Conservation (phyloP, 2,329 filamentous ascomycete species). For the Clonostachys chloroleuca region DNA sequence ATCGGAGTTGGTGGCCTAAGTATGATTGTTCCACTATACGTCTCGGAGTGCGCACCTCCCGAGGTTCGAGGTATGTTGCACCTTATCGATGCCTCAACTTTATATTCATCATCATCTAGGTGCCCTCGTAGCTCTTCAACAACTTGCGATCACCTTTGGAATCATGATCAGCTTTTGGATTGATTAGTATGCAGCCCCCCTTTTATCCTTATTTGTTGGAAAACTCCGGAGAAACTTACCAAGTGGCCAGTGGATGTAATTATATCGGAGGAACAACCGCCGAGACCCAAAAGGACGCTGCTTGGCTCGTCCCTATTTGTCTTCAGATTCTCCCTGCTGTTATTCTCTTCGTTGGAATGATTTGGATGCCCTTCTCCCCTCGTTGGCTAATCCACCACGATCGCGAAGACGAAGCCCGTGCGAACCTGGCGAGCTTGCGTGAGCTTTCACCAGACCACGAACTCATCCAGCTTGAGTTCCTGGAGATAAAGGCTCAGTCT, state of each 20-base stretch:
- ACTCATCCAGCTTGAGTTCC: slow-evolving; percentile 68
- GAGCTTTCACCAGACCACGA: slow-evolving; percentile 58
- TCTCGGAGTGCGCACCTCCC: slow-evolving; percentile 39
- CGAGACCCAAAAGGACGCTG: slow-evolving; percentile 55
- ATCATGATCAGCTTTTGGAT: slow-evolving; percentile 65
- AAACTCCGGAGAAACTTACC: slow-evolving; percentile 9
- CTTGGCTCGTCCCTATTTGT: slow-evolving; percentile 71
- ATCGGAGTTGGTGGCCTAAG: slow-evolving; percentile 66
- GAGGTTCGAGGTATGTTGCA: slow-evolving; percentile 8
- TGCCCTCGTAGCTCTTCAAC: slow-evolving; percentile 39
- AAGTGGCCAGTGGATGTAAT: slow-evolving; percentile 47
- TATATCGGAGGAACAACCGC: slow-evolving; percentile 53
- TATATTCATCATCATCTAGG: slow-evolving; percentile 18
- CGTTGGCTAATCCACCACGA: slow-evolving; percentile 70
- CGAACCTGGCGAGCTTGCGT: slow-evolving; percentile 60
- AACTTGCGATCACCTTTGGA: slow-evolving; percentile 54
- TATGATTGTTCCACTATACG: slow-evolving; percentile 59
- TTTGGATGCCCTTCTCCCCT: slow-evolving; percentile 77
- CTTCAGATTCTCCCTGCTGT: slow-evolving; percentile 66
- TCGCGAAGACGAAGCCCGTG: slow-evolving; percentile 63
- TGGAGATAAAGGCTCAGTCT: slow-evolving; percentile 79
- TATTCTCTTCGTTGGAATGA: slow-evolving; percentile 64
- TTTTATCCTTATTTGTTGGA: neutral
- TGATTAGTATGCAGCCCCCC: slow-evolving; percentile 35
- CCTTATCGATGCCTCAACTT: neutral